A percentile compares a stretch with the other conserved stretches of the same genome.
Conservation (phyloP, 2,329 filamentous ascomycete species). For the Colletotrichum destructivum region DNA sequence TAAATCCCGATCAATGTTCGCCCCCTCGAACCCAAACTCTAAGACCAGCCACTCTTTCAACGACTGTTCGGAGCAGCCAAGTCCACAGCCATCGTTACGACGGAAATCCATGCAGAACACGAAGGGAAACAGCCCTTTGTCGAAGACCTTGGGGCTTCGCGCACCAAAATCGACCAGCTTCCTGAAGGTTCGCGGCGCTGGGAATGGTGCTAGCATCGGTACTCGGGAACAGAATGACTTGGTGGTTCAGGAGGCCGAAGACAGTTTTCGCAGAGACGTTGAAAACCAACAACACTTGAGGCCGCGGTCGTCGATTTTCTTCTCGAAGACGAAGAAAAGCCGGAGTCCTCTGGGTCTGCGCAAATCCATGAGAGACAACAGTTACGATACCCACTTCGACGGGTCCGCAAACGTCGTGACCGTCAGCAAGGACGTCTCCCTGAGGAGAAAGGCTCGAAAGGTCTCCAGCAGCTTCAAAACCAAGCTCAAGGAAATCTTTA, state of each 20-base stretch:
- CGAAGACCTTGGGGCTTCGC: constrained; percentile 50
- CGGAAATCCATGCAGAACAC: constrained; percentile 20
- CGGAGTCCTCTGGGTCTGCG: constrained; percentile 57
- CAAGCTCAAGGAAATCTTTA: constrained; percentile 73
- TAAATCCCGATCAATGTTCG: constrained; percentile 70
- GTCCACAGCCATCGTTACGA: neutral
- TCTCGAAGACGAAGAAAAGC: constrained; percentile 55
- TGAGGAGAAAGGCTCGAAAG: constrained; percentile 71
- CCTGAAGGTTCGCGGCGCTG: constrained; percentile 53
- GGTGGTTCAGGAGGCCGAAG: constrained; percentile 54
- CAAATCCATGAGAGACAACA: constrained; percentile 59
- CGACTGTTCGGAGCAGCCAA: constrained; percentile 5
- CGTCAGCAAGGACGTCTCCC: constrained; percentile 28
- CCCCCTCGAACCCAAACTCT: constrained; percentile 47
- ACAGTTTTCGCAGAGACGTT: constrained; percentile 54
- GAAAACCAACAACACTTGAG: constrained; percentile 54
- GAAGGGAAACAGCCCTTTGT: neutral
- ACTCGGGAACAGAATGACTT: constrained; percentile 50
- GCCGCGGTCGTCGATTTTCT: constrained; percentile 61
- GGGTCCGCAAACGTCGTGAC: constrained; percentile 32
- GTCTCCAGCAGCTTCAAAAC: constrained; percentile 74
- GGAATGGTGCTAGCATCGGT: constrained; percentile 36
- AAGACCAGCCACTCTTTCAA: constrained; percentile 38
- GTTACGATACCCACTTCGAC: constrained; percentile 52
- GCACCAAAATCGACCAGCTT: constrained; percentile 71